Percentiles rank a stretch among this genome's conserved stretches.
Conservation (phyloP, 2,329 filamentous ascomycete genomes). For the Trichophyton verrucosum region DNA sequence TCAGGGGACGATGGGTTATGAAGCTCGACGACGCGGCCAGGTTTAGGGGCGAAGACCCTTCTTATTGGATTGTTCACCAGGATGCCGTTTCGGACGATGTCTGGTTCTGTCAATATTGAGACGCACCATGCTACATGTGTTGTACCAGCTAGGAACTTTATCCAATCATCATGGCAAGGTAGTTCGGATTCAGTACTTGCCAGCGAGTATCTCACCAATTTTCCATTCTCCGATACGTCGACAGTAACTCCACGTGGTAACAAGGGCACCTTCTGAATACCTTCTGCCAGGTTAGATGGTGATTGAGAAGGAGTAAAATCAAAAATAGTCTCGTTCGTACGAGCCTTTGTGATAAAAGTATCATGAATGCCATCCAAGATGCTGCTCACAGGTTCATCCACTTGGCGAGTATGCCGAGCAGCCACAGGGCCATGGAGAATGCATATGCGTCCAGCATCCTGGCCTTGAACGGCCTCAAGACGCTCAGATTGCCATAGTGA, state of each 20-base stretch:
- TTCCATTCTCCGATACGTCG: not conserved
- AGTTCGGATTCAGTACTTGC: not conserved
- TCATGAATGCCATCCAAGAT: slow-evolving; percentile 87
- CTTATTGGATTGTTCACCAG: not conserved
- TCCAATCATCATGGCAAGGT: not conserved
- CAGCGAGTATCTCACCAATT: not conserved
- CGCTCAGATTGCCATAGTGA: slow-evolving; percentile 99
- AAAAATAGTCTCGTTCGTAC: not conserved
- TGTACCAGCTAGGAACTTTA: not conserved
- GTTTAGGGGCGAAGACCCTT: not conserved
- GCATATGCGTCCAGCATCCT: slow-evolving; percentile 91
- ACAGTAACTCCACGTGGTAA: not conserved
- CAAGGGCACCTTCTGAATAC: not conserved
- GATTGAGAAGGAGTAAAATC: not conserved
- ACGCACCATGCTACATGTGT: not conserved
- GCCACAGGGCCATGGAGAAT: slow-evolving; percentile 93
- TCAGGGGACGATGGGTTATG: not conserved
- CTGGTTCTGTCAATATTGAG: not conserved
- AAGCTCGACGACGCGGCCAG: not conserved
- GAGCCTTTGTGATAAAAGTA: slow-evolving; percentile 58
- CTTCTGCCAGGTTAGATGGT: no score
- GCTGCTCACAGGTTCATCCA: slow-evolving; percentile 89
- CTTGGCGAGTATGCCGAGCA: slow-evolving; percentile 68
- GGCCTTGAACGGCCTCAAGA: slow-evolving; percentile 83
- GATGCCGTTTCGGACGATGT: not conserved